Conservation (phyloP, 805 yeast genomes). For the Ogataea glucozyma region DNA sequence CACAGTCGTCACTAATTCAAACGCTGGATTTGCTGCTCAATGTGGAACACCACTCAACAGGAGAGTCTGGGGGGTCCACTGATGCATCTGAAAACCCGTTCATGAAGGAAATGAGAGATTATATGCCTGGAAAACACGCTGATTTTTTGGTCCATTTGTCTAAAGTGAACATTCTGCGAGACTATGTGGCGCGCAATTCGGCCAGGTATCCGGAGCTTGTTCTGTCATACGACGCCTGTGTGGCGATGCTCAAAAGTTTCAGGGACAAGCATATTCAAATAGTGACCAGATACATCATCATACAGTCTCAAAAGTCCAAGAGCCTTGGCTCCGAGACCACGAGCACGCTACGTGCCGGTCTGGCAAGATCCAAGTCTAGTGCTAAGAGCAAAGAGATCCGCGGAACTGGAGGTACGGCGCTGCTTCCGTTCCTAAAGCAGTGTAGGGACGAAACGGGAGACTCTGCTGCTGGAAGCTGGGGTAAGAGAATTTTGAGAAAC, state of each 20-base stretch:
- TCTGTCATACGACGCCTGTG: slow-evolving; percentile 80
- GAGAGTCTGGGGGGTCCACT: slow-evolving; percentile 32
- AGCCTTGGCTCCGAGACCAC: slow-evolving; percentile 49
- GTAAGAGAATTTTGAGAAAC: slow-evolving; percentile 65
- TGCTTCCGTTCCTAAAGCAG: slow-evolving; percentile 89
- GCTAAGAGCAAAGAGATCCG: slow-evolving; percentile 50
- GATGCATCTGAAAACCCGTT: slow-evolving; percentile 43
- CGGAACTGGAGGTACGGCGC: slow-evolving; percentile 94
- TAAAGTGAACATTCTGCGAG: slow-evolving; percentile 58
- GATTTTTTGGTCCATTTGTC: slow-evolving; percentile 67
- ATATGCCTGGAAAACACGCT: slow-evolving; percentile 89
- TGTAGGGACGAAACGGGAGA: slow-evolving; percentile 96
- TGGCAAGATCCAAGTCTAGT: slow-evolving; percentile 48
- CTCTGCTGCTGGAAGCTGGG: slow-evolving; percentile 92
- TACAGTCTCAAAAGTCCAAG: slow-evolving; percentile 66
- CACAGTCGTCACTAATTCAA: slow-evolving; percentile 88
- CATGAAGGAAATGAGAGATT: slow-evolving; percentile 78
- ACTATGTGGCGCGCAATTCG: slow-evolving; percentile 53
- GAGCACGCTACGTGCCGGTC: slow-evolving; percentile 65
- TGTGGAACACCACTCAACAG: slow-evolving; percentile 79
- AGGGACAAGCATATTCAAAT: slow-evolving; percentile 93
- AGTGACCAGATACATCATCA: slow-evolving; percentile 80
- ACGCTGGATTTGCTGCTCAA: slow-evolving; percentile 75
- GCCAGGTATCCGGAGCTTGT: slow-evolving; percentile 53
- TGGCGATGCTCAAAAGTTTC: slow-evolving; percentile 84